Conservation (phyloP, 495 filamentous ascomycete species). For the Apiosordaria backusii region DNA sequence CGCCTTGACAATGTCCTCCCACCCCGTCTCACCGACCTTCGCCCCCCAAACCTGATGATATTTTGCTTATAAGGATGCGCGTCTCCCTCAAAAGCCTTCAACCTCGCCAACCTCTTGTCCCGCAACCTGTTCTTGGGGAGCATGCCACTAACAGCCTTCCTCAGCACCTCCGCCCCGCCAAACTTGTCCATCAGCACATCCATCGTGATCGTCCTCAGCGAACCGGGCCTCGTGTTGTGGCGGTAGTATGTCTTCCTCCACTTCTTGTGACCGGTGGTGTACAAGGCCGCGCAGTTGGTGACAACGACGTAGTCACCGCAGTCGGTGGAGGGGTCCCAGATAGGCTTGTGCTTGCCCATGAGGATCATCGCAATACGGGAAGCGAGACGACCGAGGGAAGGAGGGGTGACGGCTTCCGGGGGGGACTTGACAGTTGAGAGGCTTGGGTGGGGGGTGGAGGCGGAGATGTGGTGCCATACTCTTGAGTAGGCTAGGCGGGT, state of each 20-base stretch:
- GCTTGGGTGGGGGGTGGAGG: slow-evolving; percentile 49
- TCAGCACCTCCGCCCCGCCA: slow-evolving; percentile 89
- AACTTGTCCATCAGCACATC: slow-evolving; percentile 89
- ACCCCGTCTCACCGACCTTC: slow-evolving; percentile 46
- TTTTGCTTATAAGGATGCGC: slow-evolving; percentile 91
- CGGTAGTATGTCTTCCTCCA: slow-evolving; percentile 92
- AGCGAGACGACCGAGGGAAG: slow-evolving; percentile 82
- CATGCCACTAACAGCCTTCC: slow-evolving; percentile 93
- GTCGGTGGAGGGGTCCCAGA: slow-evolving; percentile 92
- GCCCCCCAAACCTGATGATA: slow-evolving; percentile 66
- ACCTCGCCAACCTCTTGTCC: slow-evolving; percentile 76
- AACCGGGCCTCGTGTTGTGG: slow-evolving; percentile 86
- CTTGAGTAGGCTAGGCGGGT: slow-evolving; percentile 95
- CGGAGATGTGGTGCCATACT: slow-evolving; percentile 87
- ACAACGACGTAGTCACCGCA: slow-evolving; percentile 99
- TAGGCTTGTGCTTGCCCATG: slow-evolving; percentile 99
- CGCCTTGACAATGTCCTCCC: slow-evolving; percentile 40
- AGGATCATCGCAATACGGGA: slow-evolving; percentile 85
- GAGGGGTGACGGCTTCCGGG: slow-evolving; percentile 56
- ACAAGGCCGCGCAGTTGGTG: slow-evolving; percentile 77
- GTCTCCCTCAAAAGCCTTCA: slow-evolving; percentile 93
- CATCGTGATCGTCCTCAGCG: slow-evolving; percentile 86
- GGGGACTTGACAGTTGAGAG: slow-evolving; percentile 49
- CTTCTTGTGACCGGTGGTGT: slow-evolving; percentile 86
- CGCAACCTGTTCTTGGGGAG: slow-evolving; percentile 92